These are phyloP conservation scores for Cynanchum wilfordii DNA, from an alignment of 257 asterid species.

Conservation along the genomic window DNA sequence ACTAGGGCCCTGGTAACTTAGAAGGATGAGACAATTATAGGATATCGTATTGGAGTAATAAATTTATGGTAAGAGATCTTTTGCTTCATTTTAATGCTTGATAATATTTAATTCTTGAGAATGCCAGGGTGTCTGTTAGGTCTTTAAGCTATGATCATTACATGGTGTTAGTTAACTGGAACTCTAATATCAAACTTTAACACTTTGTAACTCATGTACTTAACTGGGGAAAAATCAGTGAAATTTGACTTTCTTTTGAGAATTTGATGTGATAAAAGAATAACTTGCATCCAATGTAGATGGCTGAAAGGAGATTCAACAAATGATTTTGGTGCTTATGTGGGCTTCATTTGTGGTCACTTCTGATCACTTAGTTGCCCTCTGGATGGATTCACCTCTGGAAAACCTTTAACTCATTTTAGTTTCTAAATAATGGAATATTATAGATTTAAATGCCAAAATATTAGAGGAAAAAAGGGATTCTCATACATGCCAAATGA, in stretches of 20 bases:
- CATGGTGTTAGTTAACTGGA: background rate
- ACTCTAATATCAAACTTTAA: background rate
- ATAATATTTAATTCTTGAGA: background rate
- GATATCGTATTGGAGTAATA: background rate
- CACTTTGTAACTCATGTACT: background rate
- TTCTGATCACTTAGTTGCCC: background rate
- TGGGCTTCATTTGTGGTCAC: background rate
- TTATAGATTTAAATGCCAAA: background rate
- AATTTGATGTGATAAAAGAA: background rate
- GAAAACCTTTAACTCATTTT: background rate
- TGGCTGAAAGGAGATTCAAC: background rate
- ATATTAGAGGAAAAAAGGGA: background rate
- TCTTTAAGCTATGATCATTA: background rate
- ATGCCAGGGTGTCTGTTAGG: background rate
- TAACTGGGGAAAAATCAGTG: background rate
- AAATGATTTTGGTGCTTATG: background rate
- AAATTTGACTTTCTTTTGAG: background rate
- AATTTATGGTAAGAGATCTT: background rate
- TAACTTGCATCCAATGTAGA: background rate
- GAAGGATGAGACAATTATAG: background rate
- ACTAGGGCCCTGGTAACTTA: background rate
- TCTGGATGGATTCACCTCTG: background rate
- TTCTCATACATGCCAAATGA: background rate
- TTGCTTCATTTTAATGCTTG: background rate
- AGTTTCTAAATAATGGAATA: background rate